Base-by-base conservation (phyloP, 495 filamentous ascomycete species). In the Xylaria longipes region DNA sequence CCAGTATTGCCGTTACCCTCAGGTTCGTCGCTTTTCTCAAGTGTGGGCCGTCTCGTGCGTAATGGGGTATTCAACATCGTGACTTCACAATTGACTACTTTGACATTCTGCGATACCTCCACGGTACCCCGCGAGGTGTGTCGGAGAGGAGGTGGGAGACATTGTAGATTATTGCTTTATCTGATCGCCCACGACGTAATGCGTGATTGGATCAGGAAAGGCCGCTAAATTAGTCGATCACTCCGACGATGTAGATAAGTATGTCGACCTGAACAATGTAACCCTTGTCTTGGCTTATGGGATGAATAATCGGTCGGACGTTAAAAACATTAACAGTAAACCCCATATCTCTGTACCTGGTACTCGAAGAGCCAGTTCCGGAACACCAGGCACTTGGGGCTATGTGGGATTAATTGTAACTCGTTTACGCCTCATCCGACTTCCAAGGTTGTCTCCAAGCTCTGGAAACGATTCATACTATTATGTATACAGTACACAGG, bases 141-240 rank as follows among this genome's bases (percentile, higher is more conserved):
- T 15, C 8, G 12, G 12, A 15, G 37, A 35, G 7, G 9, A 62
- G n/a, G 37, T 43, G 60, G 37, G 60, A 41, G 22, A 41, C 37
- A 63, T 63, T 7, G 9, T 41, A 15, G 5, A 29, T 63, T 25
- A 3, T 37, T 60, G 57, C 20, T 60, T 60, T 60, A 60, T 60
- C 33, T 37, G 39, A 7, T 12, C 20, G 37, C 60, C 37, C 37
- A 43, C 35, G 35, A 25, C 37, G 17, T 63, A 63, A 41, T 25
- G 22, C 9, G 22, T 63, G 60, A 63, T 63, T 63, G 60, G 60
- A 17, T 43, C 31, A 15, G n/a, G 1, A 43, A 43, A 17, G 6
- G 31, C 22, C 17, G 39, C 57, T 60, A 60, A 60, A n/a, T 5
- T 60, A n/a, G 57, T 60, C 57, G 57, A 60, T 60, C 57, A 60